These are phyloP conservation scores for Podaxis sp. DNA, from an alignment of 768 basidiomycete species.

Conservation along the genomic window DNA sequence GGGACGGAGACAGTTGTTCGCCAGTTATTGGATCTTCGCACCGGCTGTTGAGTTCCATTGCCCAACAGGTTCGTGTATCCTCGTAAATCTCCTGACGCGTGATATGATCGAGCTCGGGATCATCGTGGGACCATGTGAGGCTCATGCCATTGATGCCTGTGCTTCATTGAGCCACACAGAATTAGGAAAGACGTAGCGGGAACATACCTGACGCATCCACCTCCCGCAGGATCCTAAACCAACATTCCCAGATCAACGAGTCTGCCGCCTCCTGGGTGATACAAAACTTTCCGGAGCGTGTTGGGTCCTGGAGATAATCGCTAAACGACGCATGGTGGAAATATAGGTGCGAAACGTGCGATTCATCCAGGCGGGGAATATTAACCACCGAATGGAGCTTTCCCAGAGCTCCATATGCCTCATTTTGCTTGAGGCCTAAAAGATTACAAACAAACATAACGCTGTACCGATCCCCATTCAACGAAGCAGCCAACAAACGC, in stretches of 20 bases:
- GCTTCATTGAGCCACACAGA: background rate
- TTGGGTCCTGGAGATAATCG: background rate
- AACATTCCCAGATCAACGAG: background rate
- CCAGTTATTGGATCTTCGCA: background rate
- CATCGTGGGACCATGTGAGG: background rate
- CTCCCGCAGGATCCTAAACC: background rate
- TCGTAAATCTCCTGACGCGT: background rate
- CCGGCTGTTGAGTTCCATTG: background rate
- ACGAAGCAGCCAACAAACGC: background rate
- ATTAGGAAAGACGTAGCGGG: background rate
- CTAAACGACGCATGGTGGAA: background rate
- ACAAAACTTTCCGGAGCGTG: background rate
- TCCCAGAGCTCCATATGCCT: background rate
- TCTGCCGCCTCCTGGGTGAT: background rate
- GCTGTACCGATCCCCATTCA: background rate
- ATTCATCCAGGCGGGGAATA: background rate
- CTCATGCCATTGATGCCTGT: background rate
- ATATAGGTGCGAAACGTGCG: background rate
- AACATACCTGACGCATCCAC: background rate
- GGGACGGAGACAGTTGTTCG: background rate
- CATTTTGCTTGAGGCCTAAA: background rate
- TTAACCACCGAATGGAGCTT: background rate
- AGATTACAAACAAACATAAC: background rate
- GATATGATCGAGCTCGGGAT: background rate
- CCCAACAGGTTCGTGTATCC: background rate